phyloP scores from a whole-genome alignment of 2,329 filamentous ascomycete species.

The Fusarium zealandicum region DNA sequence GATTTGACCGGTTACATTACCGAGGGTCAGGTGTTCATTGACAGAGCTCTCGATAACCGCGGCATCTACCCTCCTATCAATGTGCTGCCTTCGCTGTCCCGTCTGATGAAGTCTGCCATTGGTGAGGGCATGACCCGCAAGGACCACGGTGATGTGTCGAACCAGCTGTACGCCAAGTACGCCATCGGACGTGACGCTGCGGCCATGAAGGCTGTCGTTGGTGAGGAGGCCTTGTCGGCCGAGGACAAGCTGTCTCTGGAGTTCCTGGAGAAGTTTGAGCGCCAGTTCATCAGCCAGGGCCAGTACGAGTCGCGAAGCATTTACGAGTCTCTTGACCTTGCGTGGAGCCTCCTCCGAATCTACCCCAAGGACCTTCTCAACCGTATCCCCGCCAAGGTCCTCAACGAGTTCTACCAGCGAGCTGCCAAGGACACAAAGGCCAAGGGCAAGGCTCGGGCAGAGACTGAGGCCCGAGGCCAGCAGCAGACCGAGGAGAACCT shows the following conservation, averaged over 20 bases:
- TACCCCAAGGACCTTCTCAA: conserved; percentile 98
- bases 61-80: conserved; percentile 99
- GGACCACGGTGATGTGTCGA: conserved; percentile 98
- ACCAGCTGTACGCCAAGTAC: conserved; percentile 99
- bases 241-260: conserved; percentile 98
- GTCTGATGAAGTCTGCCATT: conserved; percentile 99
- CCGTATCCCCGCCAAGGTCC: conserved; percentile 83
- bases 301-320: conserved; percentile 92
- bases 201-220: conserved; percentile 98
- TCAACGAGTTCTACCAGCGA: conserved; percentile 84
- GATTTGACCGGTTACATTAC: conserved; percentile 99
- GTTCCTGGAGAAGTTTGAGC: conserved; percentile 98
- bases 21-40: conserved; percentile 97
- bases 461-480: conserved; percentile 49
- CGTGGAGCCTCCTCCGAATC: conserved; percentile 95
- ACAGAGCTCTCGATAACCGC: conserved; percentile 93
- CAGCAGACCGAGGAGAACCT: conserved; percentile 63
- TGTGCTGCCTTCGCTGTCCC: conserved; percentile 94
- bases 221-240: conserved; percentile 92
- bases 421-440: conserved; percentile 68
- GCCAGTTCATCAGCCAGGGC: conserved; percentile 90
- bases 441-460: conserved; percentile 64
- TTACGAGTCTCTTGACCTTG: conserved; percentile 92
- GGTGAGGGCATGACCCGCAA: conserved; percentile 95
- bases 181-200: conserved; percentile 98